Base-by-base conservation (phyloP, 352 stramenopile genomes). In the Peronospora farinosa region DNA sequence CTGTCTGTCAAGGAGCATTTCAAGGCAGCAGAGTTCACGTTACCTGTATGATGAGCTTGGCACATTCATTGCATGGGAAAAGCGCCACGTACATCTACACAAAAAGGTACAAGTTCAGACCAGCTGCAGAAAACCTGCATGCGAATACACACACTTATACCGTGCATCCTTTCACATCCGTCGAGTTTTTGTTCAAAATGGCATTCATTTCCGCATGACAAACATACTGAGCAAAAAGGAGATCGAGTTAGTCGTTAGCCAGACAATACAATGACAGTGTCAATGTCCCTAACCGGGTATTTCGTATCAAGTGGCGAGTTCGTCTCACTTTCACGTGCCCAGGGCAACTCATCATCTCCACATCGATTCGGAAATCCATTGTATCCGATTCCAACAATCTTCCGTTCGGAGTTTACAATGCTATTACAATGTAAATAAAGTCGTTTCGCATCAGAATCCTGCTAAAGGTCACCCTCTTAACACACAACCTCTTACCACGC, bases 191-290 rank as follows among this genome's bases (percentile, higher is more conserved):
- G 72, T 99, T 99, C 44, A 99, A 63, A 65, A 99, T 98, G 5
- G 96, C 96, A 72, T 99, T 99, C 75, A 98, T 96, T 75, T 99
- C 96, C 15, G 96, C 96, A 61, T 99, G 96, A 46, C 93, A 98
- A 17, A 99, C 96, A 68, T 98, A 99, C 69, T 97, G 47, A 15
- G 16, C 13, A 32, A 9, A n/a, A 45, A 17, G 16, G 1, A 51
- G 35, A 41, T 21, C 15, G 47, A 47, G 16, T 55, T 28, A 56
- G 33, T 23, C 16, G 32, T 47, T n/a, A 33, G 33, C 10, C 23
- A 45, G 39, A 43, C 10, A 19, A 32, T 19, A n/a, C n/a, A 0
- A 40, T 19, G 10, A 38, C 31, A 3, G 36, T 5, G 7, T 15
- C 10, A 30, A 42, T n/a, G 15, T 30, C 40, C 13, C 53, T 51